Base-by-base conservation (phyloP, 2,329 filamentous ascomycete genomes). In the Cladophialophora carrionii region DNA sequence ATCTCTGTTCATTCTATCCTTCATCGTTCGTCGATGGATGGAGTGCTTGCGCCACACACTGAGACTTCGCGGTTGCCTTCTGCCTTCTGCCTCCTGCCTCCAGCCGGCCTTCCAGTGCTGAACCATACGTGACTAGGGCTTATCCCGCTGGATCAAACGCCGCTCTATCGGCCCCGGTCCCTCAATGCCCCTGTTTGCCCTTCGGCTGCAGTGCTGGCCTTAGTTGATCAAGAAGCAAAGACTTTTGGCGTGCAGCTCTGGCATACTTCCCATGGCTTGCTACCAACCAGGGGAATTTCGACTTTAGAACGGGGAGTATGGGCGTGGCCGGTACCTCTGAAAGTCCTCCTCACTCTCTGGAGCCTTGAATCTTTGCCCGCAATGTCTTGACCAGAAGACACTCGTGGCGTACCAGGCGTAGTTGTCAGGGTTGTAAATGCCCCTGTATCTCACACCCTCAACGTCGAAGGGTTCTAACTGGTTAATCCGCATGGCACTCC, bases 401-500 rank as follows among this genome's bases (percentile, higher is more conserved):
- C 48, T 51, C 14, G 48, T 24, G 14, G 48, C 48, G 24, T 51
- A 51, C 48, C 20, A 22, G 20, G 24, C 48, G 48, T 51, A 51
- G 48, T 51, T 51, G 24, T 51, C 48, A 9, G 24, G 20, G 3
- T 51, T 51, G 48, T 51, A 51, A 17, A 51, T 51, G 2, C 20
- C 48, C 24, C 26, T 51, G 48, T 24, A 51, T 51, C 24, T 51
- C 10, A 51, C 24, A 8, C 20, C 20, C 20, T 51, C 48, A 9
- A 4, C 6, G 48, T 51, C 24, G 7, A 51, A 10, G 20, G 48
- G 48, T 12, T 51, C 20, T 20, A 26, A 6, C 24, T 51, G 48
- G 48, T 51, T 51, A 20, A 51, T 51, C 10, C 20, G 48, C 48
- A 51, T 51, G 20, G 48, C 48, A 26, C 26, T 51, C 48, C 48